Evolutionary conservation across 2,329 filamentous ascomycete species (phyloP).

Genomic region (Harringtonia aguacate): DNA sequence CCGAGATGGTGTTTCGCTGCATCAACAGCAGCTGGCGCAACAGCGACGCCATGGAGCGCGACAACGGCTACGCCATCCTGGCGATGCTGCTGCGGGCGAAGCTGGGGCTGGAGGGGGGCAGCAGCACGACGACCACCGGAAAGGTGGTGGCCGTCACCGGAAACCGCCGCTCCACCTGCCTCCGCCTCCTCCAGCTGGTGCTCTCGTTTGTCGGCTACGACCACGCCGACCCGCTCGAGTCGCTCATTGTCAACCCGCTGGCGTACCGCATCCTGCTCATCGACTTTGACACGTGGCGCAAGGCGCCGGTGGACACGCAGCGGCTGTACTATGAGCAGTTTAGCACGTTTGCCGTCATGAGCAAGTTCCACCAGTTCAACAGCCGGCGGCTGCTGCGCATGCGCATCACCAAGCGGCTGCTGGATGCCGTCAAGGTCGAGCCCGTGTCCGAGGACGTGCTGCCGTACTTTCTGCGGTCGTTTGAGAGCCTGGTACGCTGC

Average conservation of each 20-base stretch:
- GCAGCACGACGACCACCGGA: constrained; percentile 16
- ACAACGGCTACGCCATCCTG: constrained; percentile 85
- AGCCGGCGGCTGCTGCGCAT: constrained; percentile 77
- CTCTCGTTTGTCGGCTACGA: constrained; percentile 86
- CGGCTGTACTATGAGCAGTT: constrained; percentile 92
- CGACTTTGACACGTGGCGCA: constrained; percentile 88
- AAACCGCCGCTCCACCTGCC: constrained; percentile 41
- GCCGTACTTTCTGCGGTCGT: constrained; percentile 65
- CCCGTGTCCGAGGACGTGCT: constrained; percentile 61
- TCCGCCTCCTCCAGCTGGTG: constrained; percentile 63
- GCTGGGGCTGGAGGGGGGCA: constrained; percentile 40
- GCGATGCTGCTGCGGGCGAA: constrained; percentile 77
- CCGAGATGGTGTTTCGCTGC: constrained; percentile 75
- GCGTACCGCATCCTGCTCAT: constrained; percentile 88
- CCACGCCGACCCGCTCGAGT: constrained; percentile 66
- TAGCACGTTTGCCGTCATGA: constrained; percentile 73
- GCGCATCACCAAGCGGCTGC: constrained; percentile 80
- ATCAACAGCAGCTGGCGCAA: constrained; percentile 92
- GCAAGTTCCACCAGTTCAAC: constrained; percentile 90
- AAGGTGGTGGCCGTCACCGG: constrained; percentile 28
- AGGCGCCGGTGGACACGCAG: constrained; percentile 64
- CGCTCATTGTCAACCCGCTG: constrained; percentile 89
- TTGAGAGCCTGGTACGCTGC: constrained; percentile 68
- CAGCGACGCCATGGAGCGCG: constrained; percentile 94
- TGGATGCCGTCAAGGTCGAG: constrained; percentile 86